phyloP scores from a whole-genome alignment of 148 eudicot species.

The Rhododendron mucronatum region DNA sequence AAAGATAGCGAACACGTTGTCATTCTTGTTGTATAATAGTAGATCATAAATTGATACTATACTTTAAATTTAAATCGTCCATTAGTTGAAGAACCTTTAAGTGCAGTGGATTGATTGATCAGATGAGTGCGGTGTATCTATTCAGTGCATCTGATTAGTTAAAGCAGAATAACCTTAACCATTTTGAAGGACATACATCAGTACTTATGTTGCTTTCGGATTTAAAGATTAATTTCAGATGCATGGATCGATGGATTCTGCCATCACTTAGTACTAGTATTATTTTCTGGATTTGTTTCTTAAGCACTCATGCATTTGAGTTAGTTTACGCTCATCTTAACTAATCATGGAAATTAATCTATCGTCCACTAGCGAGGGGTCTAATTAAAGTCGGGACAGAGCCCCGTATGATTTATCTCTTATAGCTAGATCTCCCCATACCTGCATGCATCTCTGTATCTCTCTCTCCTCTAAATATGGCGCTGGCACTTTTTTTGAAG shows the following conservation, averaged over 20 bases:
- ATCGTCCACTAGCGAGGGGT: neutral
- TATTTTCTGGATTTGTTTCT: neutral
- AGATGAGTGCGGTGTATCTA: neutral
- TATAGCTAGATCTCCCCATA: neutral
- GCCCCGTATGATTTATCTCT: neutral
- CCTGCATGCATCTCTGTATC: neutral
- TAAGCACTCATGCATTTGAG: neutral
- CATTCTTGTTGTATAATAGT: neutral
- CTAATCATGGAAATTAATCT: neutral
- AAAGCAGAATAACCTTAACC: neutral
- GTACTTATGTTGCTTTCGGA: neutral
- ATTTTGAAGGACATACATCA: neutral
- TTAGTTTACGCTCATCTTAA: neutral
- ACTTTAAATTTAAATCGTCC: neutral
- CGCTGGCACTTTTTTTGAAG: slow-evolving; percentile 10
- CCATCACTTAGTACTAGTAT: neutral
- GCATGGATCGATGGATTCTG: neutral
- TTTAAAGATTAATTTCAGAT: neutral
- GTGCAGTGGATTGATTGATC: neutral
- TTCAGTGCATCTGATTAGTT: neutral
- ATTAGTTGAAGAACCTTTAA: neutral
- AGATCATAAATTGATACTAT: too few species aligned
- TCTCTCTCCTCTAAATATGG: neutral
- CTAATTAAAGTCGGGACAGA: neutral
- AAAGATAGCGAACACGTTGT: neutral